Conservation (phyloP, 148 eudicot species). For the Fagopyrum tataricum region DNA sequence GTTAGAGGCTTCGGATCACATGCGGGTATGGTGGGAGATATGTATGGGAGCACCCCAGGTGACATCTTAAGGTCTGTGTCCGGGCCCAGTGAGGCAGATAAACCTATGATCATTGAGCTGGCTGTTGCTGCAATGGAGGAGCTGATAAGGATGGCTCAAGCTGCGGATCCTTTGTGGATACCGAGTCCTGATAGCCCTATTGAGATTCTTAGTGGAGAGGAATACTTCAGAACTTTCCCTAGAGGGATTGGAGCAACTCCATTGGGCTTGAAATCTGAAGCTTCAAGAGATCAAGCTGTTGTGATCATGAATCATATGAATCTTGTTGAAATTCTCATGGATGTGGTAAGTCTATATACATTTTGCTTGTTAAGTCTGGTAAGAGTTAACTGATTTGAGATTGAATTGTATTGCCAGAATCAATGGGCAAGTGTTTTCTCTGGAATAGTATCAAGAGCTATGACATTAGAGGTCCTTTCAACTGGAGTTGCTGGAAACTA, state of each 20-base stretch:
- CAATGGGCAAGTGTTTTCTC: slow-evolving; percentile 81
- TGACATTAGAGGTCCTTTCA: slow-evolving; percentile 77
- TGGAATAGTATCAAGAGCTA: slow-evolving; percentile 77
- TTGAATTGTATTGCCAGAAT: slow-evolving; percentile 27
- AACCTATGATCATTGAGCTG: slow-evolving; percentile 72
- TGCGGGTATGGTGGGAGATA: slow-evolving; percentile 49
- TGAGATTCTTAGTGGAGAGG: slow-evolving; percentile 62
- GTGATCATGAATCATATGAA: slow-evolving; percentile 84
- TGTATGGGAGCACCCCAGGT: slow-evolving; percentile 47
- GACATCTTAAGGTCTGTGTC: slow-evolving; percentile 69
- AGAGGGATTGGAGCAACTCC: slow-evolving; percentile 77
- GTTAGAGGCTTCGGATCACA: slow-evolving; percentile 50
- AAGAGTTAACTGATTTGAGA: not conserved
- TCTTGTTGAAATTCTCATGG: slow-evolving; percentile 83
- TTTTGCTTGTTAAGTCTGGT: no score
- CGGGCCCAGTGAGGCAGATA: slow-evolving; percentile 74
- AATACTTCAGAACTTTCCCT: slow-evolving; percentile 65
- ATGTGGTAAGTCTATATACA: slow-evolving; percentile 43
- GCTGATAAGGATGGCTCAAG: slow-evolving; percentile 69
- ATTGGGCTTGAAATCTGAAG: slow-evolving; percentile 66
- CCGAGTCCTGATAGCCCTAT: slow-evolving; percentile 33
- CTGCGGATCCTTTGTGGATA: slow-evolving; percentile 82
- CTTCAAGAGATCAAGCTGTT: slow-evolving; percentile 72
- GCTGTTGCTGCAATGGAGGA: slow-evolving; percentile 98
- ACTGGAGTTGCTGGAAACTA: slow-evolving; percentile 94